Base-by-base conservation (phyloP, 805 yeast genomes). In the Yarrowia sp. region DNA sequence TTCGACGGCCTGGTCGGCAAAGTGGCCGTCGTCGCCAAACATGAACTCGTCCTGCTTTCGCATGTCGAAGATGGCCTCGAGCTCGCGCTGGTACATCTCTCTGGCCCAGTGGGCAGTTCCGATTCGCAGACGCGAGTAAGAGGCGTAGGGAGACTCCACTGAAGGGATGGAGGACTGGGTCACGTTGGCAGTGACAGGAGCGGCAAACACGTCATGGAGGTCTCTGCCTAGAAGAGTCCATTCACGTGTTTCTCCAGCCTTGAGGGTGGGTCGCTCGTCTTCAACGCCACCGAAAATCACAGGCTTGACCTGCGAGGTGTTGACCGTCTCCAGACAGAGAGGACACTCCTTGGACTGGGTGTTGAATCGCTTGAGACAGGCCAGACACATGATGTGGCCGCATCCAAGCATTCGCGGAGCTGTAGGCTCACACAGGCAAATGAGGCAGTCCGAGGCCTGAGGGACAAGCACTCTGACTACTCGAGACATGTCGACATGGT, bases 341-440 rank as follows among this genome's bases (percentile, higher is more conserved):
- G 98, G 98, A 76, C 98, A 93, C 53, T 86, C 91, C 65, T 86
- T 86, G 68, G 78, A 74, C 30, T 80, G 81, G 19, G 87, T 86
- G 52, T 91, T 79, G 73, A 90, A 85, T 53, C 92, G 85, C 67
- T 92, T 76, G 38, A 94, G 77, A 76, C 99, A 95, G 14, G 92
- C 86, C 67, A 86, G 82, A 75, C 99, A 95, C 74, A 95, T 86
- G 15, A 92, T 83, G 75, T 95, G 99, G 6, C 99, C 99, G 79
- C 99, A 95, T 13, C 87, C 84, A 36, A 92, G 87, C 98, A 95
- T 96, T 67, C 98, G 81, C 2, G 99, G 98, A 0, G 98, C 97
- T 17, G 90, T 85, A 14, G 95, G 90, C 63, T 91, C 96, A 39
- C 88, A 83, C 14, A 95, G 80, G 76, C 99, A 95, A 34, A 95